Conservation (phyloP, 177 flowering plant species). For the Vitis hybrid region DNA sequence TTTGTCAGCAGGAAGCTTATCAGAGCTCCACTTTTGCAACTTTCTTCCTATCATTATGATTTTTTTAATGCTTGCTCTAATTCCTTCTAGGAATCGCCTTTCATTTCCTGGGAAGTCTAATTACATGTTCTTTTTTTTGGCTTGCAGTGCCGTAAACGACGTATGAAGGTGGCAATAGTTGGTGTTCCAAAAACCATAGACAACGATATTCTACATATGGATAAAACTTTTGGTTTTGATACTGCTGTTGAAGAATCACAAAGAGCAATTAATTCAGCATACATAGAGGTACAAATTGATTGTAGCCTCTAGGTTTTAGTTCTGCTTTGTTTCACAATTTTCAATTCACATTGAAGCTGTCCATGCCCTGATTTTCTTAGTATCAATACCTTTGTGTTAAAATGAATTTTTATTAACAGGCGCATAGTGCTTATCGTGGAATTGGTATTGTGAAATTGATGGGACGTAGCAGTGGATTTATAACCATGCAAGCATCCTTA, state of each 20-base stretch:
- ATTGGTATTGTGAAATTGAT: constrained; percentile 89
- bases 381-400: not conserved
- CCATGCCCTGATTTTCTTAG: constrained; percentile 1
- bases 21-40: not conserved
- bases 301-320: not conserved
- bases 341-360: not conserved
- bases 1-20: not conserved
- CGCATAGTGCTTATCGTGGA: constrained; percentile 95
- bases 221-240: constrained; percentile 95
- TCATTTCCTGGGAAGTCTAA: constrained; percentile 7
- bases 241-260: constrained; percentile 97
- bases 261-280: constrained; percentile 93
- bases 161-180: constrained; percentile 72
- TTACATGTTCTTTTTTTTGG: constrained; percentile 8
- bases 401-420: constrained; percentile 35
- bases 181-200: constrained; percentile 98
- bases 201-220: constrained; percentile 89
- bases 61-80: not conserved
- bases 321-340: not conserved
- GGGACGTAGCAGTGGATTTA: constrained; percentile 95
- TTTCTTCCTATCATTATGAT: not conserved
- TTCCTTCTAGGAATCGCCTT: not conserved
- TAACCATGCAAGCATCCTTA: constrained; percentile 92
- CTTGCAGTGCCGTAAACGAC: constrained; percentile 66
- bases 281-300: constrained; percentile 70